Evolutionary conservation across 2,329 filamentous ascomycete genomes (phyloP).

Genomic region (Pseudocercospora musae): DNA sequence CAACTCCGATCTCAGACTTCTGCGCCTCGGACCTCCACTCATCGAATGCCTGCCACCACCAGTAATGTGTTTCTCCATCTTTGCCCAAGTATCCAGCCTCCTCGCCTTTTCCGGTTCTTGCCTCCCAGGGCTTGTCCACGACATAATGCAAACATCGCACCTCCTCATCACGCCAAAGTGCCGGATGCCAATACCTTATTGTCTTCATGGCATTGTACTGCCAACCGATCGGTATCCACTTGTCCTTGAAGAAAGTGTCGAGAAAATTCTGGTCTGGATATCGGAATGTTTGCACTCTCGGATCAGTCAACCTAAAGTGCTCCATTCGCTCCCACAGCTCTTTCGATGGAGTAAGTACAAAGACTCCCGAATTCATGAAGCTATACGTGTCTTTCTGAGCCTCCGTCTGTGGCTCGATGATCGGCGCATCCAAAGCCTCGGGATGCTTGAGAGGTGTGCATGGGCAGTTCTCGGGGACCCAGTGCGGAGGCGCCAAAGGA

Average conservation of each 20-base stretch:
- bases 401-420: conserved; percentile 30
- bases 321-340: conserved; percentile 42
- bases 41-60: conserved; percentile 52
- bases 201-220: conserved; percentile 55
- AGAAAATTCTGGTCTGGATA: conserved; percentile 57
- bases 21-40: background rate
- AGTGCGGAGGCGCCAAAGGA: conserved; percentile 50
- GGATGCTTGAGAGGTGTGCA: conserved; percentile 44
- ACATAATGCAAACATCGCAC: conserved; percentile 53
- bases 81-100: conserved; percentile 49
- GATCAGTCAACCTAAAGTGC: conserved; percentile 39
- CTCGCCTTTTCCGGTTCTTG: conserved; percentile 41
- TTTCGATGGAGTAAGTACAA: conserved; percentile 47
- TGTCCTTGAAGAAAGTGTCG: conserved; percentile 46
- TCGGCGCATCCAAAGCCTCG: conserved; percentile 33
- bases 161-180: conserved; percentile 50
- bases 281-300: conserved; percentile 43
- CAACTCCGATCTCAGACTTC: background rate
- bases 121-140: conserved; percentile 56
- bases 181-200: conserved; percentile 51
- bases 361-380: conserved; percentile 52
- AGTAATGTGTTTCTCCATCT: conserved; percentile 51
- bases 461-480: conserved; percentile 49
- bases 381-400: conserved; percentile 33
- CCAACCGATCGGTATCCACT: conserved; percentile 48